Percentiles rank a stretch among this genome's conserved stretches.
Evolutionary conservation across 2,329 filamentous ascomycete species (phyloP).

Genomic region (Exophiala sp.): DNA sequence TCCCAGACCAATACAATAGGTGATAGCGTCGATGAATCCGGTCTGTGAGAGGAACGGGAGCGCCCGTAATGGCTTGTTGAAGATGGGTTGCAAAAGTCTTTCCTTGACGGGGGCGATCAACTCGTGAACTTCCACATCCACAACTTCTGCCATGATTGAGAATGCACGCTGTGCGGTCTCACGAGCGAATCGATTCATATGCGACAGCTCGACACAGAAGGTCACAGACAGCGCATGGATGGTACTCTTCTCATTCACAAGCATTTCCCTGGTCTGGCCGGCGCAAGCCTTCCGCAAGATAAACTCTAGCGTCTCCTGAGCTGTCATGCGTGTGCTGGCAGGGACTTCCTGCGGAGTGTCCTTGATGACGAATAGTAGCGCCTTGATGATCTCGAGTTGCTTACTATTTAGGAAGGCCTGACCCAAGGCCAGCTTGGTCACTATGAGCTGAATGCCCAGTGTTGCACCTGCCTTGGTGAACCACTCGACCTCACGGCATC

Average conservation of each 20-base stretch:
- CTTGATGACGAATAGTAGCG: slow-evolving; percentile 96
- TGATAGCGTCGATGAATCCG: slow-evolving; percentile 96
- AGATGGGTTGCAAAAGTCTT: slow-evolving; percentile 83
- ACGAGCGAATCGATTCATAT: slow-evolving; percentile 94
- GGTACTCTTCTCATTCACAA: slow-evolving; percentile 62
- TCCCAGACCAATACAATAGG: slow-evolving; percentile 87
- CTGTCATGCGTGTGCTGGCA: slow-evolving; percentile 78
- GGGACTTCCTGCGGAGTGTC: slow-evolving; percentile 94
- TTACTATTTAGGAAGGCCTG: slow-evolving; percentile 77
- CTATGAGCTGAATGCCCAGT: slow-evolving; percentile 81
- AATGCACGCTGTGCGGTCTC: slow-evolving; percentile 80
- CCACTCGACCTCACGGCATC: slow-evolving; percentile 97
- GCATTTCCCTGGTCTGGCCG: slow-evolving; percentile 74
- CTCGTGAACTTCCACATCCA: slow-evolving; percentile 78
- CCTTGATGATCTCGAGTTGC: slow-evolving; percentile 82
- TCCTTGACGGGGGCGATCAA: slow-evolving; percentile 88
- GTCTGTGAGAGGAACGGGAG: slow-evolving; percentile 94
- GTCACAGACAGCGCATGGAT: slow-evolving; percentile 76
- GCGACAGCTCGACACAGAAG: slow-evolving; percentile 82
- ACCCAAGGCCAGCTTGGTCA: slow-evolving; percentile 79
- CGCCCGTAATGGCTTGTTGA: slow-evolving; percentile 88
- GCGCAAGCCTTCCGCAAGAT: slow-evolving; percentile 76
- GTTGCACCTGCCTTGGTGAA: slow-evolving; percentile 94
- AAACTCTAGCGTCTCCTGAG: slow-evolving; percentile 77
- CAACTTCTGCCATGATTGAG: slow-evolving; percentile 72